phyloP scores from a whole-genome alignment of 352 stramenopile genomes.

The Globisporangium cylindrosporum region DNA sequence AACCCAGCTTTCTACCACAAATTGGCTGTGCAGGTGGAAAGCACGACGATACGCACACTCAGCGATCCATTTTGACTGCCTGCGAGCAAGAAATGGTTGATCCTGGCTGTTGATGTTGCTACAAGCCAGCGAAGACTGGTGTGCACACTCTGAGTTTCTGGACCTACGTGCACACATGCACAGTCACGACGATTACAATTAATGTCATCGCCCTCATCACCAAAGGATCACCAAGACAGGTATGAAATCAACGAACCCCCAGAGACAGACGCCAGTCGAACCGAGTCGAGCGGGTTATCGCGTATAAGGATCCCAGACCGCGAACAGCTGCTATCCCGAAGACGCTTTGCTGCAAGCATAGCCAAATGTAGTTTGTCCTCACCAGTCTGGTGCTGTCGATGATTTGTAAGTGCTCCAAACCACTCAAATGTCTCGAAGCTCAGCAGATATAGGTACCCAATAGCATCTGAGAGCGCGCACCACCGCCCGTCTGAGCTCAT shows the following conservation, averaged over 20 bases:
- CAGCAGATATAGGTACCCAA: constrained; percentile 31
- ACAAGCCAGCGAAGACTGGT: constrained; percentile 28
- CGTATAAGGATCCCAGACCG: constrained; percentile 29
- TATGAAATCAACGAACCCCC: constrained; percentile 9
- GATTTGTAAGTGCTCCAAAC: not conserved
- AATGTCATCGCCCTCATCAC: not conserved
- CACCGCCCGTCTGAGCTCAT: constrained; percentile 34
- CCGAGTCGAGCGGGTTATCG: constrained; percentile 35
- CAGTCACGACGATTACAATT: not conserved
- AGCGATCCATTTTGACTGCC: constrained; percentile 37
- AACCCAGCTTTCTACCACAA: not conserved
- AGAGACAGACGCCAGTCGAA: constrained; percentile 27
- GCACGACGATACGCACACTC: constrained; percentile 19
- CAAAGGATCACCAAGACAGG: not conserved
- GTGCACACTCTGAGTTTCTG: constrained; percentile 5
- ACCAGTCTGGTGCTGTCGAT: not conserved
- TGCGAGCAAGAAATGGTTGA: constrained; percentile 27
- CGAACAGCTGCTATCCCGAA: constrained; percentile 24
- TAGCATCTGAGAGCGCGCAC: constrained; percentile 25
- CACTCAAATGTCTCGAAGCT: constrained; percentile 31
- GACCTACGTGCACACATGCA: constrained; percentile 16
- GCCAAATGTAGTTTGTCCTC: not conserved
- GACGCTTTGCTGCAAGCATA: constrained; percentile 23
- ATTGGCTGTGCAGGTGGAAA: not conserved
- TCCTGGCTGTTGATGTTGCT: constrained; percentile 2